phyloP scores from a whole-genome alignment of 1,139 yeast species.

The Yamadazyma atmosphaerica region DNA sequence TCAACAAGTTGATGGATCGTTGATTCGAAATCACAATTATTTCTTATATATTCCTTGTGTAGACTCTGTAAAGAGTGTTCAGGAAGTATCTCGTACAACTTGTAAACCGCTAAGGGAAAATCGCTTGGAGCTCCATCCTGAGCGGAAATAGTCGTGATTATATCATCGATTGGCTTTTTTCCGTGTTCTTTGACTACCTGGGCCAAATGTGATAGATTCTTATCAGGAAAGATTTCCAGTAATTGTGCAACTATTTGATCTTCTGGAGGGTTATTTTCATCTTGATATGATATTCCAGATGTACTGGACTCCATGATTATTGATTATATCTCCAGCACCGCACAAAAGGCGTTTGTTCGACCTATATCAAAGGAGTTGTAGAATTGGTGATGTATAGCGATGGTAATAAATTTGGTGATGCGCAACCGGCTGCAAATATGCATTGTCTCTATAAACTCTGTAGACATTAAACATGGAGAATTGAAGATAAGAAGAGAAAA shows the following conservation, averaged over 20 bases:
- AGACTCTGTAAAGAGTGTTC: conserved; percentile 4
- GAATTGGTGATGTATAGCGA: too few species aligned
- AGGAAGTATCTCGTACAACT: conserved; percentile 12
- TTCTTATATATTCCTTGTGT: conserved; percentile 2
- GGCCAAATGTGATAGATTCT: background rate
- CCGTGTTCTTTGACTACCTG: conserved; percentile 3
- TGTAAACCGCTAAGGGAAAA: conserved; percentile 12
- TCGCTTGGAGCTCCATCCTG: conserved; percentile 5
- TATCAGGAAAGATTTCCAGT: conserved; percentile 1
- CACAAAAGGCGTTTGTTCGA: too few species aligned
- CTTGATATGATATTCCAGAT: background rate
- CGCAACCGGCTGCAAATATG: too few species aligned
- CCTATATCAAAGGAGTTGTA: too few species aligned
- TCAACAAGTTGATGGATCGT: conserved; percentile 4
- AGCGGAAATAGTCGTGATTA: background rate
- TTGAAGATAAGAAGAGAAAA: too few species aligned
- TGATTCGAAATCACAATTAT: conserved; percentile 4
- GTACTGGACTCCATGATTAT: too few species aligned
- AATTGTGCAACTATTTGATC: background rate
- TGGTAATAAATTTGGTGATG: too few species aligned
- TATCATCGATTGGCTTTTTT: background rate
- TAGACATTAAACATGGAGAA: too few species aligned
- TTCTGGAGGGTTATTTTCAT: background rate
- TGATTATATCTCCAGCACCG: too few species aligned
- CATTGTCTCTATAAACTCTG: too few species aligned